A percentile compares a stretch with the other conserved stretches of the same genome.
Conservation (phyloP, 164 flowering plant genomes). For the Akebia trifoliata region DNA sequence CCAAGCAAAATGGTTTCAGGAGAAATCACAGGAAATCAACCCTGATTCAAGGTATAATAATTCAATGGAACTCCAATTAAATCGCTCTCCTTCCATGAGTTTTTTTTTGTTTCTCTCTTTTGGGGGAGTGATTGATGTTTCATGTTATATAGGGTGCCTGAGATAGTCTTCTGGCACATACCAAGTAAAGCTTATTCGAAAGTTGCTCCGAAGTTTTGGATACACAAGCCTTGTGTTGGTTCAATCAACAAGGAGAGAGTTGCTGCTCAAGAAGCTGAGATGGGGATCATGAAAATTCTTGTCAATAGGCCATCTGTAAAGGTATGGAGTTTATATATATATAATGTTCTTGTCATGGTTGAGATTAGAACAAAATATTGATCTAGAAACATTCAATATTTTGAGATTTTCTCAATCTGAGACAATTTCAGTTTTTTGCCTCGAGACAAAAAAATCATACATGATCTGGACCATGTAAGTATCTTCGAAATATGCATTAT, state of each 20-base stretch:
- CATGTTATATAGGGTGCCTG: constrained; percentile 53
- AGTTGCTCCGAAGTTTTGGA: constrained; percentile 50
- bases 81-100: neutral
- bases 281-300: constrained; percentile 74
- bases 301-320: constrained; percentile 59
- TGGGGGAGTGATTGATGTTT: neutral
- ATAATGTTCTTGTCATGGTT: neutral
- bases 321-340: constrained; percentile 29
- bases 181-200: constrained; percentile 63
- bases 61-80: neutral
- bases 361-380: neutral
- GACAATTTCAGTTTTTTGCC: no score
- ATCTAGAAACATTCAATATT: neutral
- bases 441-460: no score
- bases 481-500: no score
- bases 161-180: constrained; percentile 89
- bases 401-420: no score
- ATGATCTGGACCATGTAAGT: no score
- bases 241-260: constrained; percentile 74
- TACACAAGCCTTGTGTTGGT: constrained; percentile 68
- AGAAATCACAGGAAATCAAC: constrained; percentile 52
- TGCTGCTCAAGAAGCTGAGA: constrained; percentile 69
- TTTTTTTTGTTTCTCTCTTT: neutral
- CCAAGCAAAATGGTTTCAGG: constrained; percentile 72
- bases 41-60: constrained; percentile 55